phyloP scores from a whole-genome alignment of 208 protist genomes.

The Trypanosoma melophagium region DNA sequence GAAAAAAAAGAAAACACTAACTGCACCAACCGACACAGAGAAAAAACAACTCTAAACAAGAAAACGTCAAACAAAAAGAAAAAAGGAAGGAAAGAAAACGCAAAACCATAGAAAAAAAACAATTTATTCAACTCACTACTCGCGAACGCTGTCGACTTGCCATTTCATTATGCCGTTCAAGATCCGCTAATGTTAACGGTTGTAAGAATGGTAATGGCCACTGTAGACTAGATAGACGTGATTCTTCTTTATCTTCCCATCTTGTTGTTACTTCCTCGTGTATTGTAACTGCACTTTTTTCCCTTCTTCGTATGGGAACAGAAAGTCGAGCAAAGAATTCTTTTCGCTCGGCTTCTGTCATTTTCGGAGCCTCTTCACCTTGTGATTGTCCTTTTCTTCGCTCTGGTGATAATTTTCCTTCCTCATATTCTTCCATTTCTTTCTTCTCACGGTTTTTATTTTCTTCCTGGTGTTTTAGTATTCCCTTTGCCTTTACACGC shows the following conservation, averaged over 20 bases:
- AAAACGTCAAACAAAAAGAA: neutral
- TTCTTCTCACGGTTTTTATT: neutral
- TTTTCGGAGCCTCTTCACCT: neutral
- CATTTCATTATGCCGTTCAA: constrained; percentile 51
- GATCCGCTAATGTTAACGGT: constrained; percentile 49
- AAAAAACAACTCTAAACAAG: too few species aligned
- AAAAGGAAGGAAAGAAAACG: neutral
- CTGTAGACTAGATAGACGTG: neutral
- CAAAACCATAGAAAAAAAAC: neutral
- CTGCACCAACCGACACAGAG: too few species aligned
- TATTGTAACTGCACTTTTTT: constrained; percentile 37
- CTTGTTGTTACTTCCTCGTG: constrained; percentile 18
- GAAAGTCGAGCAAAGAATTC: constrained; percentile 62
- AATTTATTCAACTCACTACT: neutral
- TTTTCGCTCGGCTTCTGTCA: constrained; percentile 24
- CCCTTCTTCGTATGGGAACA: constrained; percentile 32
- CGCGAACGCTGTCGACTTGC: neutral
- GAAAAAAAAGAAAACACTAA: too few species aligned
- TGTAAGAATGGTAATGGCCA: constrained; percentile 39
- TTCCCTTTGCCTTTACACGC: constrained; percentile 27
- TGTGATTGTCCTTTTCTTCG: neutral
- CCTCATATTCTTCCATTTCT: neutral
- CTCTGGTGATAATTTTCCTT: neutral
- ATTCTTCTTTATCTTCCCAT: constrained; percentile 19
- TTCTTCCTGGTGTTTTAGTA: constrained; percentile 13